Evolutionary conservation across 106 monocot species (phyloP), one percentile per base, ranked within the genome.

Genomic region (Ottelia alismoides): DNA sequence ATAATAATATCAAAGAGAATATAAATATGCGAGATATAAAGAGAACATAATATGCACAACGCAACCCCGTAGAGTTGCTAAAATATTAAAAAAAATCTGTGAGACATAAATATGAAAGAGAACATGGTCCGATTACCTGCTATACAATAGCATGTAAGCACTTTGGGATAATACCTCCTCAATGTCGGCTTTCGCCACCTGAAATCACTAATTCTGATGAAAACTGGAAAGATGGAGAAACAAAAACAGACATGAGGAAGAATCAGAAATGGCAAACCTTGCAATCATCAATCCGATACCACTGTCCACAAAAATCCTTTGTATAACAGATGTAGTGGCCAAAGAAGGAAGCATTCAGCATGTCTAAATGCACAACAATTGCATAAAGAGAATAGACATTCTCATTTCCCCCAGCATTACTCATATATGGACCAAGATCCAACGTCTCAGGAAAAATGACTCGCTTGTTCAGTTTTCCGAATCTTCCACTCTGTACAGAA

Each of bases 71-170:
- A n/a, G n/a, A n/a, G n/a, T n/a, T n/a, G n/a, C n/a, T n/a, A n/a
- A n/a, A n/a, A n/a, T n/a, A n/a, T n/a, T n/a, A n/a, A n/a, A n/a
- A n/a, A n/a, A n/a, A n/a, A n/a, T n/a, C n/a, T n/a, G n/a, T n/a
- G n/a, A n/a, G n/a, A n/a, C n/a, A n/a, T n/a, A n/a, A n/a, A n/a
- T n/a, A n/a, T n/a, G n/a, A n/a, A n/a, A n/a, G n/a, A n/a, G n/a
- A n/a, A n/a, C n/a, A n/a, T n/a, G n/a, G n/a, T n/a, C n/a, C n/a
- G n/a, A n/a, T 62, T 75, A 90, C 98, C 98, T 85, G 57, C 68
- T 80, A 53, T 90, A 98, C 40, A 98, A 61, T 10, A 98, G 82
- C 98, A 98, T 98, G 74, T 98, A 98, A 48, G 98, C 98, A 50
- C 76, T 82, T 63, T 98, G 82, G 45, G 79, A 53, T 55, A 90